Conservation (phyloP, 768 basidiomycete species). For the Mycena metata region DNA sequence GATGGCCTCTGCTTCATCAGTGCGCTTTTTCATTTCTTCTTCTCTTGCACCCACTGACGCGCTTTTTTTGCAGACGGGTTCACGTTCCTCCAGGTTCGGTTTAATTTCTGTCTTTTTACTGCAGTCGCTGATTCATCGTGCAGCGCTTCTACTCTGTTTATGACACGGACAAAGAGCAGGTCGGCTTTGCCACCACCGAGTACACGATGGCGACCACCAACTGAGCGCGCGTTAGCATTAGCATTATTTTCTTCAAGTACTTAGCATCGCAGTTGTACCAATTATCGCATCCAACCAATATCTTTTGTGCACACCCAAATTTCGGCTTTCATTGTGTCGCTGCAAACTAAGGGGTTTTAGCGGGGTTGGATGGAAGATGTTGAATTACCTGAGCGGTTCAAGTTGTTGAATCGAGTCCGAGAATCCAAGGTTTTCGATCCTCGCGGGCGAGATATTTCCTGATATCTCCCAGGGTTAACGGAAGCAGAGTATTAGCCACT, state of each 20-base stretch:
- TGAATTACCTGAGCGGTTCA: too few relatives aligned
- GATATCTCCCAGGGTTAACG: too few relatives aligned
- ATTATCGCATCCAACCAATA: too few relatives aligned
- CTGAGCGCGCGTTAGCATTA: constrained; percentile 3
- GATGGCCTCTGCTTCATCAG: constrained; percentile 77
- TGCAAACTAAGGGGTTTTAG: too few relatives aligned
- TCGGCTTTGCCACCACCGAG: constrained; percentile 55
- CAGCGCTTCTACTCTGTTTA: constrained; percentile 72
- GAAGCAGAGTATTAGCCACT: too few relatives aligned
- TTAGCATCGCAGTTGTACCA: constrained; percentile 23
- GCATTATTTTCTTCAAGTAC: neutral
- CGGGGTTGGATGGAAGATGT: too few relatives aligned
- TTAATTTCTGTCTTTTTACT: neutral
- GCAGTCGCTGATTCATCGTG: neutral
- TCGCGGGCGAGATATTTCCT: too few relatives aligned
- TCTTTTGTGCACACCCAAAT: too few relatives aligned
- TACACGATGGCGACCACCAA: constrained; percentile 33
- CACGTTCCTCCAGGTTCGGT: constrained; percentile 55
- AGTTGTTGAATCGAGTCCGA: too few relatives aligned
- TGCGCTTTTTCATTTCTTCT: constrained; percentile 43
- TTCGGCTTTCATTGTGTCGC: too few relatives aligned
- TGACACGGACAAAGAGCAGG: constrained; percentile 56
- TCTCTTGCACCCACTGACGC: constrained; percentile 5
- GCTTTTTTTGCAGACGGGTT: constrained; percentile 59
- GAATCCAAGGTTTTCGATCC: too few relatives aligned